Evolutionary conservation across 2,329 filamentous ascomycete genomes (phyloP).

Genomic region (Beauveria australis): DNA sequence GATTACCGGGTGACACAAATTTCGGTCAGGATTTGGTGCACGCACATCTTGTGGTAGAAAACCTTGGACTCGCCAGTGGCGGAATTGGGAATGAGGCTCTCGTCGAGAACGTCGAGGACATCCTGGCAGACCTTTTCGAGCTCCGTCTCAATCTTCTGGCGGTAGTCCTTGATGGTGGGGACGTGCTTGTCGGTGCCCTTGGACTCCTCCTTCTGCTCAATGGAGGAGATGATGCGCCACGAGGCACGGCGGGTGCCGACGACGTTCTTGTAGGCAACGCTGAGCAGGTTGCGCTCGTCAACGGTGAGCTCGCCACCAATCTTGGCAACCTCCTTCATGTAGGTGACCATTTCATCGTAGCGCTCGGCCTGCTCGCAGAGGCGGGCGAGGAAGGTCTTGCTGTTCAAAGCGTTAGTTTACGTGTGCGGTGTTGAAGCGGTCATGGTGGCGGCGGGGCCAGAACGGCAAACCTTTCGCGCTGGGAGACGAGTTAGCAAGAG

Average conservation of each 20-base stretch:
- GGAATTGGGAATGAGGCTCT: slow-evolving; percentile 90
- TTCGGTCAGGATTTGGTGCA: slow-evolving; percentile 18
- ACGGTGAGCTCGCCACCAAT: slow-evolving; percentile 72
- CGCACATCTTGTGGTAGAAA: slow-evolving; percentile 99
- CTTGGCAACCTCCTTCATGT: slow-evolving; percentile 99
- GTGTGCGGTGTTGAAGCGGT: slow-evolving; percentile 13
- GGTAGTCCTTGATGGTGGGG: slow-evolving; percentile 88
- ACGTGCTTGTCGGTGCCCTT: slow-evolving; percentile 97
- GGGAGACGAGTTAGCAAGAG: slow-evolving; percentile 8
- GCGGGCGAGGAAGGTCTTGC: slow-evolving; percentile 99
- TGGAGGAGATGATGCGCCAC: slow-evolving; percentile 99
- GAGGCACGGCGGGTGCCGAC: slow-evolving; percentile 96
- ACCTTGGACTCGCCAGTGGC: slow-evolving; percentile 98
- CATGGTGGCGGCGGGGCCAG: slow-evolving; percentile 15
- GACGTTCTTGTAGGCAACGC: slow-evolving; percentile 99
- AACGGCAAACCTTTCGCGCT: slow-evolving; percentile 61
- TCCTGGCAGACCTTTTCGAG: slow-evolving; percentile 98
- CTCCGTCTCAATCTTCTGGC: slow-evolving; percentile 95
- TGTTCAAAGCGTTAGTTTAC: slow-evolving; percentile 33
- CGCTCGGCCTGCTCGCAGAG: slow-evolving; percentile 99
- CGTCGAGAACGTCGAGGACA: slow-evolving; percentile 88
- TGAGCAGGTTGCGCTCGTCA: slow-evolving; percentile 97
- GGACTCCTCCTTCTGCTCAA: slow-evolving; percentile 99
- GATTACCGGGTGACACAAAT: not conserved
- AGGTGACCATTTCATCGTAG: slow-evolving; percentile 99